Percentiles rank a stretch among this genome's conserved stretches.
phyloP scores from a whole-genome alignment of 2,329 filamentous ascomycete genomes.

The Magnaporthiopsis rhizophila region DNA sequence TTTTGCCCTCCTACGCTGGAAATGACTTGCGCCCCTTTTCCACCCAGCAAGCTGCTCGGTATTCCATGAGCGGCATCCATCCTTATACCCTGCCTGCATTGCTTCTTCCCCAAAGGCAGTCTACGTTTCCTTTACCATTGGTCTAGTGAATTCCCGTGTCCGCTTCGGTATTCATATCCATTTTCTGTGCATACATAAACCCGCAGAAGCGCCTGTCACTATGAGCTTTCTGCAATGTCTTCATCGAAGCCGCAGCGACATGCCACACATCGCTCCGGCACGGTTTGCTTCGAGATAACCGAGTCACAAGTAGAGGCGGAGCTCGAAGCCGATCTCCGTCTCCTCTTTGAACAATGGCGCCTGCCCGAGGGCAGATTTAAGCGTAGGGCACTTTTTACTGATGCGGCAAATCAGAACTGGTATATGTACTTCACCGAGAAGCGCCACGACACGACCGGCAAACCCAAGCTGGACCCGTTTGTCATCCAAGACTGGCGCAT shows the following conservation, averaged over 20 bases:
- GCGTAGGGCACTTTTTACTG: not conserved
- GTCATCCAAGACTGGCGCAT: slow-evolving; percentile 92
- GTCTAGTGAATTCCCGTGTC: not conserved
- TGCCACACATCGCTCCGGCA: not conserved
- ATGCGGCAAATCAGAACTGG: slow-evolving; percentile 60
- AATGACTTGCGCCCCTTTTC: not conserved
- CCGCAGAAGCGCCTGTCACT: not conserved
- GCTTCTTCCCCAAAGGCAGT: not conserved
- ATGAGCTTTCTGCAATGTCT: not conserved
- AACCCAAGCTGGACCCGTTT: slow-evolving; percentile 61
- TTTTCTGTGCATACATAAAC: not conserved
- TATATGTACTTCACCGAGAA: slow-evolving; percentile 99
- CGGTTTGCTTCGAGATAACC: not conserved
- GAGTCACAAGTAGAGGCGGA: not conserved
- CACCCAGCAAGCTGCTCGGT: not conserved
- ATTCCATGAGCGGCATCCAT: not conserved
- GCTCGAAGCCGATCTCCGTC: not conserved
- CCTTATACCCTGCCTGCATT: not conserved
- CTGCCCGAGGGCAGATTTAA: not conserved
- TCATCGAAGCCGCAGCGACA: not conserved
- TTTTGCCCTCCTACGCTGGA: not conserved
- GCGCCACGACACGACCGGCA: slow-evolving; percentile 88
- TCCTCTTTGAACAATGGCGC: not conserved
- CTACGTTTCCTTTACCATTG: not conserved
- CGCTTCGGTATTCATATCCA: not conserved